Evolutionary conservation across 805 yeast species (phyloP), one percentile per base, ranked within the genome.

Genomic region (Ogataea polymorpha): DNA sequence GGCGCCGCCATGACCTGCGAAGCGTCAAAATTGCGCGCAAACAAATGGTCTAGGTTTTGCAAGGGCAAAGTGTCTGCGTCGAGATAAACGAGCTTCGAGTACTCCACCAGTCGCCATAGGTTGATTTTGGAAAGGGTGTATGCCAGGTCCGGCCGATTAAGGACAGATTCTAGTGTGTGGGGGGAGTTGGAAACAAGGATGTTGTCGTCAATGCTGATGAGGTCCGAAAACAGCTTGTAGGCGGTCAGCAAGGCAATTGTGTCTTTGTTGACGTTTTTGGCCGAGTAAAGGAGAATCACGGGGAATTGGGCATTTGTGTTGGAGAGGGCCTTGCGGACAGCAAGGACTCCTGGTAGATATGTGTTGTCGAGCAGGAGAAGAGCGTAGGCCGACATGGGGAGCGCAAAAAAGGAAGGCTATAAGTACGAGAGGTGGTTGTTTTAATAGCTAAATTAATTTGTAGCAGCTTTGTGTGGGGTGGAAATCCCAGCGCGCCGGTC

Each of bases 31-130:
- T 17, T 58, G 54, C n/a, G 11, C 4, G 42, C 43, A 39, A 65
- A 59, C 14, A 65, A 36, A 11, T 45, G 39, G 42, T 63, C 66
- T 2, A 68, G 41, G 9, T 62, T 58, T 27, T 63, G 51, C 29
- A 80, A 57, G 3, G 85, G 69, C 14, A 59, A 35, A 11, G 53
- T 48, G 59, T 84, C 93, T 2, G 79, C 68, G 59, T 84, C 93
- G 42, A 84, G 55, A 55, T 80, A 84, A 13, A 82, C 56, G 1
- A 83, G 58, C 37, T 66, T 70, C 10, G 73, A 74, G 53, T 62
- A 74, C 13, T 62, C 42, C 10, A 45, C 45, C 33, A 59, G 66
- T 21, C 61, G 56, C 86, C 86, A 82, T 23, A 77, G 61, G 35
- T 71, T 66, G 23, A 82, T 59, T 54, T 82, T 82, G 23, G 84